Base-by-base conservation (phyloP, 2,329 filamentous ascomycete species). In the Fusarium neocosmosporiellum region DNA sequence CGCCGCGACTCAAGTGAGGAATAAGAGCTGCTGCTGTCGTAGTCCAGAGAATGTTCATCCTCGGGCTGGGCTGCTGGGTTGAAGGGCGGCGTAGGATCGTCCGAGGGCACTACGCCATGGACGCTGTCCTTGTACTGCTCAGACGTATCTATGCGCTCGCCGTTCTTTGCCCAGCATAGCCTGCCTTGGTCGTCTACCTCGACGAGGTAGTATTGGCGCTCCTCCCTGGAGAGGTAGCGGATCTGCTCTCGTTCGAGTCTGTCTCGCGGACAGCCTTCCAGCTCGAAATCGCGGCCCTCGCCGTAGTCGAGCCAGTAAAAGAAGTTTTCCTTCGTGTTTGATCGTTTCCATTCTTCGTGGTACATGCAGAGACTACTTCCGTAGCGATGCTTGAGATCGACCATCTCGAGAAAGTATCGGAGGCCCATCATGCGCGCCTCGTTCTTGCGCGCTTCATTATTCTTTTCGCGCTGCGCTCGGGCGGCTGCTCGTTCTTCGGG, bases 221-320 rank as follows among this genome's bases (percentile, higher is more conserved):
- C 95, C 79, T 97, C 94, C 2, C 92, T 88, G 7, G 91, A 94
- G 24, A 98, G 84, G 79, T 98, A 98, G 20, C 95, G 89, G 2
- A 98, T 93, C 76, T 92, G 90, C 80, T 97, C 94, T 27, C 89
- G 87, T 59, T 96, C 93, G 8, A 98, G 84, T 16, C 90, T 86
- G 67, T 93, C 91, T 37, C 95, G 87, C 2, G 94, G 91, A 71
- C 94, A 94, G 0, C 89, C 87, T 5, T 90, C 88, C 14, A 96
- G 84, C 71, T 96, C 92, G 48, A 96, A 79, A 41, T 88, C 81
- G 74, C 86, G 90, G 0, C 95, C 95, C 57, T 92, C 91, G 7
- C 95, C 95, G 66, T 93, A 87, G 79, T 98, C 95, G 2, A 98
- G 86, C 95, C 95, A 98, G 83, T 95, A 96, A 81, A 98, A 98